phyloP scores from a whole-genome alignment of 495 filamentous ascomycete genomes.

The Cercophora newfieldiana region DNA sequence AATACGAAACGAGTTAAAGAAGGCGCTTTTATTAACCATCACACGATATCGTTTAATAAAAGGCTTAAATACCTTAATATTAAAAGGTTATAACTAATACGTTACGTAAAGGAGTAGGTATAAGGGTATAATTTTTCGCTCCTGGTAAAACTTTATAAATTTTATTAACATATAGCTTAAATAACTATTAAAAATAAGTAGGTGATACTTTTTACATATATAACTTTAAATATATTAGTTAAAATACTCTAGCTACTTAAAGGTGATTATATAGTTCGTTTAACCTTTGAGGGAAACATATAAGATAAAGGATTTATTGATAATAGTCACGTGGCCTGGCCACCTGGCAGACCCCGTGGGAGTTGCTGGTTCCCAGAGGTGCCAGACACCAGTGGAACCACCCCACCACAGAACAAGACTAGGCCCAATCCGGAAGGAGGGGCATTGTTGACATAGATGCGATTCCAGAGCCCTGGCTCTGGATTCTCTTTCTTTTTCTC shows the following conservation, averaged over 20 bases:
- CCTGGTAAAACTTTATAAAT: not conserved
- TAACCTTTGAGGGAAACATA: not conserved
- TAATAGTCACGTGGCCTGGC: too few species aligned
- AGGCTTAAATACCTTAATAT: not conserved
- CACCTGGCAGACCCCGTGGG: too few species aligned
- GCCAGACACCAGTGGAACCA: too few species aligned
- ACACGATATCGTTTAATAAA: not conserved
- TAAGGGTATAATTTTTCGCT: not conserved
- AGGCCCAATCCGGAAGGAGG: too few species aligned
- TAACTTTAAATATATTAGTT: not conserved
- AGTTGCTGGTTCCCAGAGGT: too few species aligned
- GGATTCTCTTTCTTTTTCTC: too few species aligned
- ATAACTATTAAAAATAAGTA: slow-evolving; percentile 4
- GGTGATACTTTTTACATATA: not conserved
- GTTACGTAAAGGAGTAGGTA: not conserved
- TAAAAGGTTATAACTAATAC: not conserved
- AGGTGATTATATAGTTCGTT: not conserved
- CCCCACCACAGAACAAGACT: too few species aligned
- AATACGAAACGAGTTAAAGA: not conserved
- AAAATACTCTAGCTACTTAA: slow-evolving; percentile 1
- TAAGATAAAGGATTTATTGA: too few species aligned
- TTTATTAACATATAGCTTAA: not conserved
- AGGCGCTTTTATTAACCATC: not conserved
- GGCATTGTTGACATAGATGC: too few species aligned
- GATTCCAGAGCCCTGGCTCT: too few species aligned